A percentile compares a stretch with the other conserved stretches of the same genome.
phyloP scores from a whole-genome alignment of 2,329 filamentous ascomycete genomes.

The Phialophora tarda region DNA sequence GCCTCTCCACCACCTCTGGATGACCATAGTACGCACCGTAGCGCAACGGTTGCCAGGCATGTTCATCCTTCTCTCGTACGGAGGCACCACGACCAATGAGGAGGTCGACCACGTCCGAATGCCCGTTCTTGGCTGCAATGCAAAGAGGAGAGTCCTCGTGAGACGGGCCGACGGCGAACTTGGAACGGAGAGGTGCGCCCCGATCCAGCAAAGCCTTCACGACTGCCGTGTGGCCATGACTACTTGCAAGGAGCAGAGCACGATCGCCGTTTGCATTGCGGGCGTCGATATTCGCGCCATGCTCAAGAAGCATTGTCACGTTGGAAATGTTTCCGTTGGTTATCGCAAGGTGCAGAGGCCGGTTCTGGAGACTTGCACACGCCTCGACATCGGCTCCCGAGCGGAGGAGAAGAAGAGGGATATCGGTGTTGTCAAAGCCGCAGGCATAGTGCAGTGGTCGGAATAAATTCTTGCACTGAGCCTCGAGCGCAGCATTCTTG shows the following conservation, averaged over 20 bases:
- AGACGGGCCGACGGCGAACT: conserved; percentile 1
- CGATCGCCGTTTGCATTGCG: conserved; percentile 10
- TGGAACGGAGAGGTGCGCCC: conserved; percentile 6
- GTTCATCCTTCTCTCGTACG: conserved; percentile 10
- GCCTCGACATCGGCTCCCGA: conserved; percentile 9
- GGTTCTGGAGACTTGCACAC: background rate
- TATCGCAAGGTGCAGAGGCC: conserved; percentile 2
- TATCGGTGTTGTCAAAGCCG: conserved; percentile 12
- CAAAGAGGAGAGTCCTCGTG: conserved; percentile 11
- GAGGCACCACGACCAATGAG: conserved; percentile 3
- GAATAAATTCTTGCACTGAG: conserved; percentile 4
- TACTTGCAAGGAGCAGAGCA: conserved; percentile 7
- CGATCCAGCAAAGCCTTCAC: conserved; percentile 8
- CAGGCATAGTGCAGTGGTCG: conserved; percentile 6
- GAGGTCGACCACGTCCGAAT: conserved; percentile 7
- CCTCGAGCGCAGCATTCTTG: conserved; percentile 1
- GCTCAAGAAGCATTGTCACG: conserved; percentile 2
- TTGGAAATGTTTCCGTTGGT: background rate
- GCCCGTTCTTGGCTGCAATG: conserved; percentile 6
- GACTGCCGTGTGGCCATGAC: background rate
- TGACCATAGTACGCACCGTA: conserved; percentile 9
- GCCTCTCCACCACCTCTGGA: conserved; percentile 10
- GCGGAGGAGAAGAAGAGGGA: conserved; percentile 6
- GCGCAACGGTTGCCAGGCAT: conserved; percentile 6
- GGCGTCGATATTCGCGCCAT: conserved; percentile 7